These are phyloP conservation scores for Hyaloscypha hepaticicola DNA, from an alignment of 495 filamentous ascomycete species.

Conservation along the genomic window DNA sequence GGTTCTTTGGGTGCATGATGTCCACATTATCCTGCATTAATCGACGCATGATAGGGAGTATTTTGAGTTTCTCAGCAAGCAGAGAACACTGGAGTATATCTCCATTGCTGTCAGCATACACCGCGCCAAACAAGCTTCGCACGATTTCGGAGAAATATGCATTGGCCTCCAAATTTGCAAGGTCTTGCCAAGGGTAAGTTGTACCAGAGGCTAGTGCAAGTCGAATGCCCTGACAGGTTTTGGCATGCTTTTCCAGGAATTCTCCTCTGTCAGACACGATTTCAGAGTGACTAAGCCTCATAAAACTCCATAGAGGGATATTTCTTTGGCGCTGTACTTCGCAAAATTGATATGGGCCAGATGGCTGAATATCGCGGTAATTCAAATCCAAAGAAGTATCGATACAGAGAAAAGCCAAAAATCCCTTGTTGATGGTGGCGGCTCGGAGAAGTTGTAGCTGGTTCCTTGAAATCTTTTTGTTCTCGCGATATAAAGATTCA, in stretches of 20 bases:
- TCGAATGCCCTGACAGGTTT: conserved; percentile 49
- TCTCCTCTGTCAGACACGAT: conserved; percentile 46
- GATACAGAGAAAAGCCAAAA: conserved; percentile 66
- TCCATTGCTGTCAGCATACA: conserved; percentile 43
- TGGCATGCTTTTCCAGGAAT: conserved; percentile 41
- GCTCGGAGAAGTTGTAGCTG: conserved; percentile 72
- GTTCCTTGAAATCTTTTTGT: conserved; percentile 42
- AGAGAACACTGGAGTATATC: neutral
- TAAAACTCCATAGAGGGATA: conserved; percentile 62
- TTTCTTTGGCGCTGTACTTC: conserved; percentile 6
- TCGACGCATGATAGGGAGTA: neutral
- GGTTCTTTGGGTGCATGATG: neutral
- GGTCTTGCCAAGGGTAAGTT: conserved; percentile 70
- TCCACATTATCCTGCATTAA: neutral
- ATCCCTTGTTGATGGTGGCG: conserved; percentile 74
- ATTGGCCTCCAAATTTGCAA: conserved; percentile 61
- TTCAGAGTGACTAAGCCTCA: conserved; percentile 53
- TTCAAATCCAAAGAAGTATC: conserved; percentile 48
- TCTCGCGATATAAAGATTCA: conserved; percentile 16
- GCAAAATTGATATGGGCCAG: neutral
- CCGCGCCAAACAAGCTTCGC: conserved; percentile 76
- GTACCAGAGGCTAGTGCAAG: conserved; percentile 44
- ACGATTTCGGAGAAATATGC: conserved; percentile 87
- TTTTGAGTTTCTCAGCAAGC: neutral
- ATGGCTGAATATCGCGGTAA: conserved; percentile 37